These are phyloP conservation scores for Hanseniaspora lachancei DNA, from an alignment of 805 yeast genomes.

Conservation along the genomic window DNA sequence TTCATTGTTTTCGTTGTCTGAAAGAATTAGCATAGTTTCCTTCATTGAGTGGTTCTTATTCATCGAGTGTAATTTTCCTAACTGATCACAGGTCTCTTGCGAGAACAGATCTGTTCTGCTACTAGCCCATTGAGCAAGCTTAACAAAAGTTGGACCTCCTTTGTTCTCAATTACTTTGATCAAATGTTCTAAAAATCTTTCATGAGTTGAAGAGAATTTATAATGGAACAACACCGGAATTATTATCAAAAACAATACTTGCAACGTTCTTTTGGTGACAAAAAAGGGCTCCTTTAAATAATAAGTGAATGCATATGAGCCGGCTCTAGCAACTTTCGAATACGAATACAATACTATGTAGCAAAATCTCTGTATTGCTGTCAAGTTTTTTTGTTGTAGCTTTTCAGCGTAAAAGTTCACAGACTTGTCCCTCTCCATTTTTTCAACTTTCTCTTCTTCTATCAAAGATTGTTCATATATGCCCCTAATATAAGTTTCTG, in stretches of 20 bases:
- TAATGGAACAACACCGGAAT: conserved; percentile 2
- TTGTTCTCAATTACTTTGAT: neutral
- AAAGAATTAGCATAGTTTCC: conserved; percentile 46
- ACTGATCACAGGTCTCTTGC: conserved; percentile 57
- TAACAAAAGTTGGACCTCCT: conserved; percentile 87
- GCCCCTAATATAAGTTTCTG: conserved; percentile 3
- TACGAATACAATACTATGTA: neutral
- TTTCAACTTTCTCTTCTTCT: neutral
- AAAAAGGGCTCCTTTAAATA: conserved; percentile 50
- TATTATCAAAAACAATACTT: conserved; percentile 5
- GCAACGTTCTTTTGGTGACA: conserved; percentile 30
- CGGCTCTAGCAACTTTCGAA: neutral
- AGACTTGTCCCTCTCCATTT: neutral
- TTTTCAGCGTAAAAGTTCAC: neutral
- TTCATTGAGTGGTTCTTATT: conserved; percentile 58
- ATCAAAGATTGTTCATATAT: conserved; percentile 4
- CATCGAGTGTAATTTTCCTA: conserved; percentile 69
- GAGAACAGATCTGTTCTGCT: conserved; percentile 90
- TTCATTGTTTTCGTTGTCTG: conserved; percentile 20
- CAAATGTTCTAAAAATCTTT: neutral
- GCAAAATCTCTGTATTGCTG: neutral
- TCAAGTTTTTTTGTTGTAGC: neutral
- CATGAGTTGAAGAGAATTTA: neutral
- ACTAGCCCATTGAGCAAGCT: conserved; percentile 98
- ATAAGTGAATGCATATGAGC: neutral